These are phyloP conservation scores for Ophiostoma tasmaniense DNA, from an alignment of 2,329 filamentous ascomycete genomes.

Conservation along the genomic window DNA sequence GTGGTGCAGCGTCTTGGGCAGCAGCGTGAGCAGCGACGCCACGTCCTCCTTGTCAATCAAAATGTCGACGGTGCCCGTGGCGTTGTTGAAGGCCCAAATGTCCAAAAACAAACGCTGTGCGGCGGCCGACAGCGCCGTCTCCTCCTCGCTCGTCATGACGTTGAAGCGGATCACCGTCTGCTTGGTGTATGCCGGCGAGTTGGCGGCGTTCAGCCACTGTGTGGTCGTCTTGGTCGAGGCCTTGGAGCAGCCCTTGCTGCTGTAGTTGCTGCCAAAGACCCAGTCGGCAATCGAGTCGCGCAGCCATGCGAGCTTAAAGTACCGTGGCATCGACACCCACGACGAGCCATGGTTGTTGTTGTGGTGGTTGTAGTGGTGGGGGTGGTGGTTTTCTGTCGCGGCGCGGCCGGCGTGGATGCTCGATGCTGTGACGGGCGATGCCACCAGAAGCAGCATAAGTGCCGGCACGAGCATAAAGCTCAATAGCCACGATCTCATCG, in stretches of 20 bases:
- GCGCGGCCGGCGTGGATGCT: neutral
- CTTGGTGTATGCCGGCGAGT: constrained; percentile 51
- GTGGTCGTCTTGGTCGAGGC: neutral
- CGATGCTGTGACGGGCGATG: constrained; percentile 7
- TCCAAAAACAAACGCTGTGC: constrained; percentile 72
- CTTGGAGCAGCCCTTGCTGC: neutral
- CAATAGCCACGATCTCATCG: constrained; percentile 11
- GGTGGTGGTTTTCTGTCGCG: neutral
- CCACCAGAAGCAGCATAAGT: neutral
- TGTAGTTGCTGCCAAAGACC: constrained; percentile 6
- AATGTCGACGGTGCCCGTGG: constrained; percentile 66
- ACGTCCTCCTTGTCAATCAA: constrained; percentile 68
- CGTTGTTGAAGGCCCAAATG: constrained; percentile 75
- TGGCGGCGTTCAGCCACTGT: constrained; percentile 23
- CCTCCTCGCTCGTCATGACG: constrained; percentile 59
- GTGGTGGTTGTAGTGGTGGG: neutral
- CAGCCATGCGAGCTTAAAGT: constrained; percentile 43
- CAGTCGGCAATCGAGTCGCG: constrained; percentile 30
- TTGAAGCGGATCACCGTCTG: constrained; percentile 89
- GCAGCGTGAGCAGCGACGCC: constrained; percentile 65
- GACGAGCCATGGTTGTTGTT: neutral
- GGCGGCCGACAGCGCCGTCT: constrained; percentile 62
- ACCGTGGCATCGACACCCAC: constrained; percentile 22
- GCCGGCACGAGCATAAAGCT: constrained; percentile 4
- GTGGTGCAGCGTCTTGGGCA: constrained; percentile 64